These are phyloP conservation scores for Pascua guehoae DNA, from an alignment of 1,284 basidiomycete genomes.

Conservation along the genomic window DNA sequence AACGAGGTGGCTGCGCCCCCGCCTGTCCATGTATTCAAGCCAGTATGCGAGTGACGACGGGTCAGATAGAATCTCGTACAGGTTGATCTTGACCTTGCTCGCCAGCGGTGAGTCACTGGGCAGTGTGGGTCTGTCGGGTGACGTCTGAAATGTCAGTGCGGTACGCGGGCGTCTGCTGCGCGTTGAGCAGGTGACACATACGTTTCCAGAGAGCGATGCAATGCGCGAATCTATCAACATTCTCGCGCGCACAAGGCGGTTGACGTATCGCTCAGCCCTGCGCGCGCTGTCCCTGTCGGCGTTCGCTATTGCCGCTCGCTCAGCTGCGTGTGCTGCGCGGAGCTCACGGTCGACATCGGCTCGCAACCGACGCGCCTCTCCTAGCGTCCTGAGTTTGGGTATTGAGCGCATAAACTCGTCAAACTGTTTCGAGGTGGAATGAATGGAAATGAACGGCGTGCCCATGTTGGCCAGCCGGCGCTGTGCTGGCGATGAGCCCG, in stretches of 20 bases:
- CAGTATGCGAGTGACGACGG: conserved; percentile 88
- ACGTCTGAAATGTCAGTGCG: background rate
- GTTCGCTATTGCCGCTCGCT: conserved; percentile 11
- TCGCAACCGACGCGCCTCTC: conserved; percentile 83
- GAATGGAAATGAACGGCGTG: conserved; percentile 27
- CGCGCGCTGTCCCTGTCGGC: conserved; percentile 7
- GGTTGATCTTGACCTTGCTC: conserved; percentile 10
- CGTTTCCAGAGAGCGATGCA: conserved; percentile 62
- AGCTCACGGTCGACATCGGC: conserved; percentile 87
- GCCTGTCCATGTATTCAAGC: conserved; percentile 96
- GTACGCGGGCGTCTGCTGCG: background rate
- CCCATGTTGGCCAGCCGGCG: background rate
- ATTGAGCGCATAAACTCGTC: conserved; percentile 86
- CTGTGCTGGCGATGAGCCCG: background rate
- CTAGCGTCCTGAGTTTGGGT: conserved; percentile 68
- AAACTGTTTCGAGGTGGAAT: conserved; percentile 62
- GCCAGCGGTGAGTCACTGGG: background rate
- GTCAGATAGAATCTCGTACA: conserved; percentile 68
- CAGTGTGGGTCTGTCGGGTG: background rate
- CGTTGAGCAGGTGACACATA: background rate
- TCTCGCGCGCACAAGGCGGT: conserved; percentile 81
- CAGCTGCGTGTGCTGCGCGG: conserved; percentile 61
- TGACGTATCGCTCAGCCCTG: conserved; percentile 67
- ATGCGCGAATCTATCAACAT: conserved; percentile 81
- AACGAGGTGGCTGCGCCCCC: conserved; percentile 74